A percentile compares a stretch with the other conserved stretches of the same genome.
These are phyloP conservation scores for Raffaelea deltoideospora DNA, from an alignment of 2,329 filamentous ascomycete genomes.

Conservation along the genomic window DNA sequence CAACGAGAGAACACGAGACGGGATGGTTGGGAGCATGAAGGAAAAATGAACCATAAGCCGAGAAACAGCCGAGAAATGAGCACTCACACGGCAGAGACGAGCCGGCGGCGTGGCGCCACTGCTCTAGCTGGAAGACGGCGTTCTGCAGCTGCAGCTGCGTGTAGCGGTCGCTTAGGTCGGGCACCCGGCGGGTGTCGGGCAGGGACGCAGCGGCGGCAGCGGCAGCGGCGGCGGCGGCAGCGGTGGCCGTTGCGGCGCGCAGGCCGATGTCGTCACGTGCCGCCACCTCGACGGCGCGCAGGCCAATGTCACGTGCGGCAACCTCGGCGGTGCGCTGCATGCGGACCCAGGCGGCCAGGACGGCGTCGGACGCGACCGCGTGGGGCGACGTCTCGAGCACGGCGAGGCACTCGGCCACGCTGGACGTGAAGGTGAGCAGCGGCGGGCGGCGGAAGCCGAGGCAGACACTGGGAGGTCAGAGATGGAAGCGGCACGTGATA, in stretches of 20 bases:
- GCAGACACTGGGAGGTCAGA: slow-evolving; percentile 4
- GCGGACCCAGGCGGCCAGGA: slow-evolving; percentile 4
- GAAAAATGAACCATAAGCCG: not conserved
- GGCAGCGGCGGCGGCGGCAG: too few species aligned
- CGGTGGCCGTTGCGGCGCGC: too few species aligned
- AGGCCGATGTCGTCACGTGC: not conserved
- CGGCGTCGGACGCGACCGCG: not conserved
- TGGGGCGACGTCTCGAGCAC: slow-evolving; percentile 3
- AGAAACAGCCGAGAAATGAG: not conserved
- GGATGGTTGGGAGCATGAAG: not conserved
- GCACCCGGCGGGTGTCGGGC: not conserved
- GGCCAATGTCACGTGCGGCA: not conserved
- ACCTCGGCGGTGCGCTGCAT: slow-evolving; percentile 4
- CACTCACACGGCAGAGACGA: slow-evolving; percentile 5
- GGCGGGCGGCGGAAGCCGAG: slow-evolving; percentile 4
- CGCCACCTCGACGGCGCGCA: slow-evolving; percentile 1
- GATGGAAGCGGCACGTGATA: too few species aligned
- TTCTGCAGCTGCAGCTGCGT: slow-evolving; percentile 3
- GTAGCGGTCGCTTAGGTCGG: not conserved
- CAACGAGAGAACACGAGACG: too few species aligned
- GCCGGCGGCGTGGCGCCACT: slow-evolving; percentile 3
- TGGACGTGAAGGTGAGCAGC: slow-evolving; percentile 3
- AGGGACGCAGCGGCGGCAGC: too few species aligned
- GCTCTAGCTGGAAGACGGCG: slow-evolving; percentile 1
- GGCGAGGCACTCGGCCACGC: slow-evolving; percentile 3